Base-by-base conservation (phyloP, 2,329 filamentous ascomycete genomes). In the Aspergillus aculeatinus region DNA sequence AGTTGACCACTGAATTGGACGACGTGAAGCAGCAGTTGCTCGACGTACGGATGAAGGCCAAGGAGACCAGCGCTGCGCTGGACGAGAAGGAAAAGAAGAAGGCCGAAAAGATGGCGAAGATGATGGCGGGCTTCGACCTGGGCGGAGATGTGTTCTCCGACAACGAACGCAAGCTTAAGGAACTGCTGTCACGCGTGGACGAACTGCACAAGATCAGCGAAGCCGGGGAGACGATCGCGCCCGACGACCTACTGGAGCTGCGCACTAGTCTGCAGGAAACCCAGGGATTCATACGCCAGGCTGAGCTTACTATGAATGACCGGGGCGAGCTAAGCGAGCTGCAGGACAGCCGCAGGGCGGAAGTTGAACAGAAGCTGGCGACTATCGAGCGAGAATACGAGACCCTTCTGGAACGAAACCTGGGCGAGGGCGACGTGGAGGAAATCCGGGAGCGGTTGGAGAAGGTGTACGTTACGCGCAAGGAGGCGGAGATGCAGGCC, bases 31-130 rank as follows among this genome's bases (percentile, higher is more conserved):
- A 97, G 76, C 93, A 97, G 73, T 86, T 99, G 55, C 83, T 98
- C 19, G 93, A 98, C 75, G 92, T 95, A 51, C 94, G 94, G 81
- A 97, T 98, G 90, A 95, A 88, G 67, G 92, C 94, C 59, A 96
- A 95, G 80, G 95, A 98, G 79, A 94, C 90, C 1, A 92, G 87
- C 49, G 92, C 92, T 9, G 89, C 92, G 16, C 81, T 96, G 21
- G 94, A 98, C 68, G 95, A 98, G 79, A 99, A 99, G 83, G 96
- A 98, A 79, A 94, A 92, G 83, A 93, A 92, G 81, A 99, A 99
- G 84, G 92, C 93, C 0, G 95, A 99, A 80, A 95, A 96, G 79
- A 99, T 99, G 95, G 95, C 95, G 48, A 91, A 97, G 84, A 99
- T 99, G 95, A 97, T 99, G 94, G 95, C 95, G 60, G 92, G 94